phyloP scores from a whole-genome alignment of 2,329 filamentous ascomycete genomes.

The Trichoderma simmonsii region DNA sequence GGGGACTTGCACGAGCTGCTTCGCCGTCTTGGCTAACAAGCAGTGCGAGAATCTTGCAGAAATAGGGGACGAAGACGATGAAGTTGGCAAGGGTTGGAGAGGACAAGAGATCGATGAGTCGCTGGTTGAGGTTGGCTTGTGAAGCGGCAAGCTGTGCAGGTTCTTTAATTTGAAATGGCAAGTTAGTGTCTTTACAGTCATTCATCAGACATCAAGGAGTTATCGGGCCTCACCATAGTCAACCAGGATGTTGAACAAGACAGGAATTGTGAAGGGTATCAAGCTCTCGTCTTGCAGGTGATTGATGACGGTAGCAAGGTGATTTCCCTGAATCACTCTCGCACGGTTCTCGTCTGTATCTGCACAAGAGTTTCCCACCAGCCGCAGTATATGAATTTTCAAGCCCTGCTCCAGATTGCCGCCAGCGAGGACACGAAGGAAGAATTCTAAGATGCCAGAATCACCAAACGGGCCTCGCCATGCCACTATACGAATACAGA shows the following conservation, averaged over 20 bases:
- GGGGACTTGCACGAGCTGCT: conserved; percentile 39
- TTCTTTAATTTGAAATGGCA: conserved; percentile 40
- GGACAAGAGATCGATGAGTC: conserved; percentile 49
- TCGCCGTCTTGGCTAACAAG: conserved; percentile 54
- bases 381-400: conserved; percentile 53
- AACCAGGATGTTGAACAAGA: conserved; percentile 60
- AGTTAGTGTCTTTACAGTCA: neutral
- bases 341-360: conserved; percentile 62
- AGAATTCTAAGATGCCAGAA: conserved; percentile 56
- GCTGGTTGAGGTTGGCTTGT: conserved; percentile 47
- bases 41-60: conserved; percentile 56
- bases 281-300: conserved; percentile 48
- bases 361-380: conserved; percentile 61
- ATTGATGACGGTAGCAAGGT: conserved; percentile 46
- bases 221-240: conserved; percentile 54
- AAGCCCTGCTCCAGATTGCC: conserved; percentile 41
- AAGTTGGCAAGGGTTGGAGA: conserved; percentile 42
- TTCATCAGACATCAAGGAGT: neutral
- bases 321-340: conserved; percentile 49
- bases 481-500: conserved; percentile 38
- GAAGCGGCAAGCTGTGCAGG: conserved; percentile 56
- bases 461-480: conserved; percentile 58
- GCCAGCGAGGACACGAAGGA: conserved; percentile 45
- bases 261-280: conserved; percentile 53
- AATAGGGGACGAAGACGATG: conserved; percentile 46